Evolutionary conservation across 208 protist species (phyloP), one percentile per base, ranked within the genome.

Genomic region (Crithidia thermophila): DNA sequence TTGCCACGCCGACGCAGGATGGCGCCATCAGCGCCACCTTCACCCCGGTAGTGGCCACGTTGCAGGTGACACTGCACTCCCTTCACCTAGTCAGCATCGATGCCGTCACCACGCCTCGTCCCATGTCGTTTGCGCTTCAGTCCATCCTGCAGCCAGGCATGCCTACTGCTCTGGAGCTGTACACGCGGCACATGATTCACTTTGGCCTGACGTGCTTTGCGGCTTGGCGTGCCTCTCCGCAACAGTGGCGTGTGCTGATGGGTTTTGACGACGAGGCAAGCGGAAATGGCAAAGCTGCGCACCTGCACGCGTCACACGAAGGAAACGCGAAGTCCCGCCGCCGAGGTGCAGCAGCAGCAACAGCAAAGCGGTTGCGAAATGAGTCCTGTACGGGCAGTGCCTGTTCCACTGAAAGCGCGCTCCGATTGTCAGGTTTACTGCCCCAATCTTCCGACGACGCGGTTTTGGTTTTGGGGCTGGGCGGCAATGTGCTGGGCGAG

Each of bases 401-500:
- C n/a, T n/a, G n/a, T n/a, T n/a, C n/a, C n/a, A n/a, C n/a, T n/a
- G n/a, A n/a, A n/a, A n/a, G n/a, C n/a, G n/a, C n/a, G n/a, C n/a
- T n/a, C n/a, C n/a, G n/a, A n/a, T n/a, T n/a, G n/a, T n/a, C 27
- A 37, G 6, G 31, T 39, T 63, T 77, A 1, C 21, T 87, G n/a
- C 81, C 81, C 1, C 25, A 30, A 39, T 34, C 53, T 2, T 57
- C 51, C 0, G 55, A 72, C 11, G 74, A 79, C 27, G 72, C 74
- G 0, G 79, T 94, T n/a, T 73, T 94, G 21, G 57, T 94, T 30
- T 67, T 94, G 14, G 89, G 89, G 0, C 76, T 94, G 1, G 89
- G 89, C 13, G 89, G 85, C 16, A 94, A 94, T 60, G 89, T 89
- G 16, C 61, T 94, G 67, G 89, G 85, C n/a, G 72, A 69, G 46